Base-by-base conservation (phyloP, 2,329 filamentous ascomycete species). In the Colletotrichum caudatum region DNA sequence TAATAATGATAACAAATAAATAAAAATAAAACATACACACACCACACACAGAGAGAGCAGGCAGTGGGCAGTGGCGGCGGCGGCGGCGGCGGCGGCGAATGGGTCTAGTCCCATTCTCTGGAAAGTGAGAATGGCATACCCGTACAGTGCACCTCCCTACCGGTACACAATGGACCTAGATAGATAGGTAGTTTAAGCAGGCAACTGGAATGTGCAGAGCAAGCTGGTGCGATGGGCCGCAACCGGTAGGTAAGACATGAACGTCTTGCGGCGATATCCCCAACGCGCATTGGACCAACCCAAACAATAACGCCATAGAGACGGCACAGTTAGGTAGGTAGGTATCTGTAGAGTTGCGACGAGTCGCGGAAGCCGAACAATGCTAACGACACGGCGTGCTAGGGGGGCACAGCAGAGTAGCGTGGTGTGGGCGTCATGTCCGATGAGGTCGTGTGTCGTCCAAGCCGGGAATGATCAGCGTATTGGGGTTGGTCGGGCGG, bases 401-500 rank as follows among this genome's bases (percentile, higher is more conserved):
- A 16, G 48, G 23, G 23, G 44, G 6, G 44, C 44, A 29, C n/a
- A 53, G 29, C 62, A 59, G 37, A 46, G 20, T 41, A 41, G 67
- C 46, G 53, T 29, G 18, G 46, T 53, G 62, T 56, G 44, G 64
- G 60, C 53, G 61, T 66, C 50, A 71, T 73, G 71, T 67, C 67
- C 54, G 73, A 66, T 74, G 73, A 74, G 71, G 73, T 73, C 71
- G 73, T 74, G 71, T 63, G 67, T 64, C 51, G 59, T 71, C 67
- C 56, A 53, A 62, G 61, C 65, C 20, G 61, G 73, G 58, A 73
- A 73, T 54, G 73, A 74, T 74, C 73, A 63, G 66, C 73, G 39
- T 12, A 41, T 57, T 64, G 53, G 61, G 61, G 66, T 33, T 48
- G 16, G 60, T 23, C 12, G 44, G 66, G 69, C 26, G 69, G 69